Conservation (phyloP, 345 rosid genomes). For the Camelina laxa region DNA sequence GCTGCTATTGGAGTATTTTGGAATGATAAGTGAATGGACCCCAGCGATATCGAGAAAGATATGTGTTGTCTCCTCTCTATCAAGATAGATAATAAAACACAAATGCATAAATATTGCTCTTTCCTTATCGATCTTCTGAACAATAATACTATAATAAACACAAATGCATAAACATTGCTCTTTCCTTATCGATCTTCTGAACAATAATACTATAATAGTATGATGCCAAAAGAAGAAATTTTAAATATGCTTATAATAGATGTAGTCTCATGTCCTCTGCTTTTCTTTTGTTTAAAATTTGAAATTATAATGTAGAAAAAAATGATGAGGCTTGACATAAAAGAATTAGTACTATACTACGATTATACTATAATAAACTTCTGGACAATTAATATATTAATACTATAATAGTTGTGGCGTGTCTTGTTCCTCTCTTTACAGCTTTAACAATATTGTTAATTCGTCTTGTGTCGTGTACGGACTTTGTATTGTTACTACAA, state of each 20-base stretch:
- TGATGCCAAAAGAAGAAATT: too few species aligned
- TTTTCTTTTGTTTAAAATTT: neutral
- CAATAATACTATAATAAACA: slow-evolving; percentile 10
- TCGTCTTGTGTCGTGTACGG: neutral
- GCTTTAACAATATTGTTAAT: neutral
- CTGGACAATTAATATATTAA: neutral
- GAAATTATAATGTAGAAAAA: neutral
- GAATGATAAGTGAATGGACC: slow-evolving; percentile 14
- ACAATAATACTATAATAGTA: slow-evolving; percentile 13
- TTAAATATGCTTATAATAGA: too few species aligned
- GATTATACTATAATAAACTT: neutral
- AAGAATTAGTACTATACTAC: neutral
- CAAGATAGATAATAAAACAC: neutral
- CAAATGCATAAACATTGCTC: neutral
- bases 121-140: neutral
- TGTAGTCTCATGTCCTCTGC: neutral
- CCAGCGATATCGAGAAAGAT: slow-evolving; percentile 30
- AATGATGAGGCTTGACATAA: neutral
- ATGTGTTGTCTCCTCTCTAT: slow-evolving; percentile 32
- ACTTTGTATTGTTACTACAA: too few species aligned
- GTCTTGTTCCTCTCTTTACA: neutral
- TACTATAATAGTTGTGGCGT: slow-evolving; percentile 1
- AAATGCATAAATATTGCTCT: neutral
- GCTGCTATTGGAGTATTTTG: neutral
- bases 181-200: slow-evolving; percentile 1